These are phyloP conservation scores for Pouteria campechiana DNA, from an alignment of 179 eudicot species.

Conservation along the genomic window DNA sequence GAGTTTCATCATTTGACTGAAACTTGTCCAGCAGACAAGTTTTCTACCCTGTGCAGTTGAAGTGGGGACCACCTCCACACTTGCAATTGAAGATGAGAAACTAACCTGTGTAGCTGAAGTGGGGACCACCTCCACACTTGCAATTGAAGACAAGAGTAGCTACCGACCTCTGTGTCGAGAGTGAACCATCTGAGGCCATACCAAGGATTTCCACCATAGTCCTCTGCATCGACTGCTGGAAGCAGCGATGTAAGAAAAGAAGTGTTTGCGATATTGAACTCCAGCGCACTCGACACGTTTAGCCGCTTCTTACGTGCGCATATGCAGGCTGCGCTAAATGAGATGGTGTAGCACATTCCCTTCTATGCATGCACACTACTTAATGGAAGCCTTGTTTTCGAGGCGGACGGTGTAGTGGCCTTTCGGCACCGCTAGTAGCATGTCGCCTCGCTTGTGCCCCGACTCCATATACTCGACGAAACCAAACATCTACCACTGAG, in stretches of 20 bases:
- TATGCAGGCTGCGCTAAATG: conserved; percentile 82
- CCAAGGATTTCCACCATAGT: conserved; percentile 21
- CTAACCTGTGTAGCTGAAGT: too few species aligned
- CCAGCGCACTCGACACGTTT: conserved; percentile 64
- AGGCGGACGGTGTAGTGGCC: conserved; percentile 1
- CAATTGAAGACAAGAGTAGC: not conserved
- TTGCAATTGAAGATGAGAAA: too few species aligned
- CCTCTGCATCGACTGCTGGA: conserved; percentile 3
- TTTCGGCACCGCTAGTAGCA: not conserved
- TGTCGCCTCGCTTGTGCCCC: conserved; percentile 3
- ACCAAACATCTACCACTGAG: conserved; percentile 1
- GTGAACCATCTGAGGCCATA: conserved; percentile 87
- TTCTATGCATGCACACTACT: conserved; percentile 29
- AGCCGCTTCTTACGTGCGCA: conserved; percentile 85
- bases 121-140: not conserved
- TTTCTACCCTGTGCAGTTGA: too few species aligned
- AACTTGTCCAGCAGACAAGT: too few species aligned
- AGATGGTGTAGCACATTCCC: conserved; percentile 69
- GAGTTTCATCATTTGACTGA: too few species aligned
- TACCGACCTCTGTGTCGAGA: conserved; percentile 54
- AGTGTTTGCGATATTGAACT: conserved; percentile 53
- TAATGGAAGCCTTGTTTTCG: not conserved
- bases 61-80: too few species aligned
- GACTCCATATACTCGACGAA: not conserved
- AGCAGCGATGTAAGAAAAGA: conserved; percentile 33